These are phyloP conservation scores for Chaetothyriales sp. DNA, from an alignment of 2,329 filamentous ascomycete genomes.

Conservation along the genomic window DNA sequence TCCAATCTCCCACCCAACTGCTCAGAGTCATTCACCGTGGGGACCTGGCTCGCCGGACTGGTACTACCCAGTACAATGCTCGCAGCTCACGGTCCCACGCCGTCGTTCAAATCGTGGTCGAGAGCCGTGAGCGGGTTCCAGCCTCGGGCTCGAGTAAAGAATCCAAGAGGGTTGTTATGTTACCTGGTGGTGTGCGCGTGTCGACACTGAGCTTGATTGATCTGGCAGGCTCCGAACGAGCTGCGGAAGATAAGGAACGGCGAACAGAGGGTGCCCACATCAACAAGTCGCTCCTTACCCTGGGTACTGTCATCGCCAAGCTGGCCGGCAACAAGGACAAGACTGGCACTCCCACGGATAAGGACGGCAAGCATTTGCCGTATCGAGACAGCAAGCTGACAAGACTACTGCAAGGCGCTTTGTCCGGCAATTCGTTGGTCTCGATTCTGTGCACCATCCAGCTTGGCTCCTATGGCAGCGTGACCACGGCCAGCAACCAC, in stretches of 20 bases:
- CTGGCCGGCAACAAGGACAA: constrained; percentile 85
- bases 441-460: constrained; percentile 97
- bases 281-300: constrained; percentile 90
- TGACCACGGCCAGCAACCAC: constrained; percentile 58
- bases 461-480: constrained; percentile 61
- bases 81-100: constrained; percentile 95
- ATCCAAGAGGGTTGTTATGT: constrained; percentile 51
- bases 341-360: constrained; percentile 56
- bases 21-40: constrained; percentile 88
- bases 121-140: constrained; percentile 76
- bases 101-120: constrained; percentile 95
- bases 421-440: constrained; percentile 86
- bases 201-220: constrained; percentile 93
- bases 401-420: constrained; percentile 73
- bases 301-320: constrained; percentile 87
- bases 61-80: constrained; percentile 93
- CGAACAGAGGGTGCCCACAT: constrained; percentile 93
- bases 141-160: constrained; percentile 38
- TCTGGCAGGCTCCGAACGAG: constrained; percentile 88
- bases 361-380: constrained; percentile 81
- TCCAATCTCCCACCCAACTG: constrained; percentile 91
- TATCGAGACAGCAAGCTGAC: constrained; percentile 98
- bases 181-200: constrained; percentile 82
- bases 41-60: constrained; percentile 77
- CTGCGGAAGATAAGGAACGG: constrained; percentile 87